Percentiles rank a stretch among this genome's conserved stretches.
Conservation (phyloP, 345 rosid species). For the Schrenkiella parvula region DNA sequence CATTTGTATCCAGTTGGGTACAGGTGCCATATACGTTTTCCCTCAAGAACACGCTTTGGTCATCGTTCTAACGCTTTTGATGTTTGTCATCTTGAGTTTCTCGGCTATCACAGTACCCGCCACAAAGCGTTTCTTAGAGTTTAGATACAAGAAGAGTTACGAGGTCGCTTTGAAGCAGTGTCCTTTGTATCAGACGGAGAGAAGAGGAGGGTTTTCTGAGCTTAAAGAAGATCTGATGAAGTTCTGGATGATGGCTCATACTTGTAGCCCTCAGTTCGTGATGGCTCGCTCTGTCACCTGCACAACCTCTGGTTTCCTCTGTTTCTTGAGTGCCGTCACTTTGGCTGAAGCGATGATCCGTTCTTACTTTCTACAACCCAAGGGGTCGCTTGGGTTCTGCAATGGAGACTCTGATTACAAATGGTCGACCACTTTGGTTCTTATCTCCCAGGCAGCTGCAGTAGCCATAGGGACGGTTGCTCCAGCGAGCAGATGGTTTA, state of each 20-base stretch:
- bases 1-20: conserved; percentile 66
- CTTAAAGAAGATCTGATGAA: conserved; percentile 63
- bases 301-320: conserved; percentile 72
- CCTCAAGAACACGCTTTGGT: conserved; percentile 57
- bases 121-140: conserved; percentile 47
- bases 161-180: conserved; percentile 49
- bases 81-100: conserved; percentile 53
- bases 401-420: conserved; percentile 70
- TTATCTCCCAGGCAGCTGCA: conserved; percentile 54
- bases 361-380: conserved; percentile 51
- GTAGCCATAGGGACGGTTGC: conserved; percentile 65
- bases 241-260: conserved; percentile 90
- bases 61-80: conserved; percentile 54
- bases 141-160: conserved; percentile 54
- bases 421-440: conserved; percentile 61
- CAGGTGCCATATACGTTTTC: conserved; percentile 66
- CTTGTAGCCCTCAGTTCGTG: conserved; percentile 82
- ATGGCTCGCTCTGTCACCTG: conserved; percentile 77
- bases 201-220: conserved; percentile 21
- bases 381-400: conserved; percentile 60
- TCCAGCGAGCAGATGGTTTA: conserved; percentile 71
- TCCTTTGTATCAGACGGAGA: conserved; percentile 26
- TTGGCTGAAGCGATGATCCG: conserved; percentile 66
- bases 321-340: conserved; percentile 51
- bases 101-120: conserved; percentile 56